A percentile compares a stretch with the other conserved stretches of the same genome.
phyloP scores from a whole-genome alignment of 2,329 filamentous ascomycete species.

The Talaromyces sp. region DNA sequence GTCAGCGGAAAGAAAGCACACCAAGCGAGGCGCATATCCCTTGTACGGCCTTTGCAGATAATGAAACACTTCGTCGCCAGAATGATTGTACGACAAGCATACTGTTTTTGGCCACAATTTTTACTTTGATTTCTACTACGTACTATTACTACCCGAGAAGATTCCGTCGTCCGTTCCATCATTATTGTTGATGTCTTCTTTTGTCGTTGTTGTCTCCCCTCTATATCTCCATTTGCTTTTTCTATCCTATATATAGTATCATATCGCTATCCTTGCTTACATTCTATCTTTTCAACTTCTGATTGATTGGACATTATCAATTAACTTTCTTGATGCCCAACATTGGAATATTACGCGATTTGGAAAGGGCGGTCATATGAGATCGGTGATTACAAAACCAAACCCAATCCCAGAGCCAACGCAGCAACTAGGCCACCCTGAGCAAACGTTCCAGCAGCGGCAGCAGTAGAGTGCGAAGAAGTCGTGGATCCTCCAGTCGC shows the following conservation, averaged over 20 bases:
- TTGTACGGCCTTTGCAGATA: not conserved
- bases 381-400: conserved; percentile 7
- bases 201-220: not conserved
- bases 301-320: conserved; percentile 3
- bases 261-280: not conserved
- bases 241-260: not conserved
- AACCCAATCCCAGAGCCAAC: conserved; percentile 21
- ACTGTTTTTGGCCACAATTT: not conserved
- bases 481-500: not conserved
- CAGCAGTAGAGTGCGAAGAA: conserved; percentile 2
- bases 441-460: conserved; percentile 19
- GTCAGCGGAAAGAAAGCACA: too few relatives aligned
- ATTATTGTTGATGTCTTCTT: not conserved
- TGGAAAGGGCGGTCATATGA: not conserved
- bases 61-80: not conserved
- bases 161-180: not conserved
- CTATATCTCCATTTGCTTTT: conserved; percentile 4
- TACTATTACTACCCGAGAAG: not conserved
- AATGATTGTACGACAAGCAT: conserved; percentile 13
- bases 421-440: conserved; percentile 29
- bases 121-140: not conserved
- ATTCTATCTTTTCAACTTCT: not conserved
- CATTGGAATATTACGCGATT: not conserved
- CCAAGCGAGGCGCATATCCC: not conserved
- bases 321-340: not conserved